Evolutionary conservation across 495 filamentous ascomycete genomes (phyloP).

Genomic region (Pseudevernia furfuracea): DNA sequence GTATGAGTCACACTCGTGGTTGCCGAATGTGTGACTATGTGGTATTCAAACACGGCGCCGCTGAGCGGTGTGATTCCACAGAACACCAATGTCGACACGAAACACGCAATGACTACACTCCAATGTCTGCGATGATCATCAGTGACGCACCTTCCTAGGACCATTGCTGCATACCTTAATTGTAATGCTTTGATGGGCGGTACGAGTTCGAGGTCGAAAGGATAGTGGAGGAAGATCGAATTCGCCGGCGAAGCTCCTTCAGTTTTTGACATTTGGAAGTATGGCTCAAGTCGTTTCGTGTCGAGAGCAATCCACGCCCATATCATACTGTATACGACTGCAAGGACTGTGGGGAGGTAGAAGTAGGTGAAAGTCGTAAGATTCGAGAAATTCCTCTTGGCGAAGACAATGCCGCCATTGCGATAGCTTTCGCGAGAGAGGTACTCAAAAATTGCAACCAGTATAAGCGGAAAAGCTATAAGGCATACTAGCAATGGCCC

Average conservation of each 20-base stretch:
- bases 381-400: constrained; percentile 22
- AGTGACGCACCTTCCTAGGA: background rate
- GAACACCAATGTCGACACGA: constrained; percentile 35
- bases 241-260: constrained; percentile 34
- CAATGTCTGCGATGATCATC: constrained; percentile 33
- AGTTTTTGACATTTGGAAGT: constrained; percentile 58
- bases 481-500: constrained; percentile 29
- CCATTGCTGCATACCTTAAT: constrained; percentile 26
- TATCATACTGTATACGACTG: constrained; percentile 63
- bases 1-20: constrained; percentile 20
- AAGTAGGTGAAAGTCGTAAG: constrained; percentile 30
- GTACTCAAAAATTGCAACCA: constrained; percentile 31
- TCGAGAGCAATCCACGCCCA: constrained; percentile 72
- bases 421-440: constrained; percentile 24
- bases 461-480: constrained; percentile 22
- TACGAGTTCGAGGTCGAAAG: constrained; percentile 41
- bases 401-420: constrained; percentile 35
- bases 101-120: constrained; percentile 35
- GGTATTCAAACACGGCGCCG: constrained; percentile 32
- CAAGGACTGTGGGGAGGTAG: constrained; percentile 60
- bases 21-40: background rate
- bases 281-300: constrained; percentile 65
- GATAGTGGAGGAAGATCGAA: constrained; percentile 42
- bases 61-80: constrained; percentile 41
- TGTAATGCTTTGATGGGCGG: constrained; percentile 38